Conservation (phyloP, 257 asterid genomes). For the Nicotiana obtusifolia region DNA sequence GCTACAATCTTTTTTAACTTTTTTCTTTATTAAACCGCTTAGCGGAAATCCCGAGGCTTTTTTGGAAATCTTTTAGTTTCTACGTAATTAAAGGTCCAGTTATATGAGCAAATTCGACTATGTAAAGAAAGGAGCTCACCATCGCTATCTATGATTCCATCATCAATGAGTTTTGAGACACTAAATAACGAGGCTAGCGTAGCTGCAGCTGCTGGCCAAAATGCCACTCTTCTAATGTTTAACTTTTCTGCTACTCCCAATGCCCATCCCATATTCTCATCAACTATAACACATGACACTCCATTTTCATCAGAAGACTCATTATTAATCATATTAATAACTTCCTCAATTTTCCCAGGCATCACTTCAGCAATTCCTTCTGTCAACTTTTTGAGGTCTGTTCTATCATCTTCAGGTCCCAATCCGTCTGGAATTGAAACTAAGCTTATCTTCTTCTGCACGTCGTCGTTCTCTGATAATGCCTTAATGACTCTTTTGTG, state of each 20-base stretch:
- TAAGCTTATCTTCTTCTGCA: slow-evolving; percentile 23
- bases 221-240: slow-evolving; percentile 37
- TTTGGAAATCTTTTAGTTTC: too few species aligned
- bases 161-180: slow-evolving; percentile 31
- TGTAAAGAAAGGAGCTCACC: slow-evolving; percentile 25
- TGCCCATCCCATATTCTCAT: slow-evolving; percentile 39
- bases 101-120: too few species aligned
- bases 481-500: slow-evolving; percentile 40
- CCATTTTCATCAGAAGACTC: slow-evolving; percentile 17
- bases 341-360: slow-evolving; percentile 43
- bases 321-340: slow-evolving; percentile 26
- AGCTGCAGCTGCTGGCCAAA: slow-evolving; percentile 38
- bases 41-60: too few species aligned
- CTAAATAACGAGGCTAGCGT: slow-evolving; percentile 25
- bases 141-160: slow-evolving; percentile 37
- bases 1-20: too few species aligned
- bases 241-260: slow-evolving; percentile 37
- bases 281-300: slow-evolving; percentile 41
- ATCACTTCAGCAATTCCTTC: slow-evolving; percentile 23
- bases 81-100: too few species aligned
- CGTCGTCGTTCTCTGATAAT: slow-evolving; percentile 13
- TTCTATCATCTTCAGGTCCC: slow-evolving; percentile 50
- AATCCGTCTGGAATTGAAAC: slow-evolving; percentile 63
- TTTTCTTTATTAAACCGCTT: too few species aligned
- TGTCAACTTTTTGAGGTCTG: slow-evolving; percentile 27